phyloP scores from a whole-genome alignment of 2,329 filamentous ascomycete species.

The Cytospora piceae region DNA sequence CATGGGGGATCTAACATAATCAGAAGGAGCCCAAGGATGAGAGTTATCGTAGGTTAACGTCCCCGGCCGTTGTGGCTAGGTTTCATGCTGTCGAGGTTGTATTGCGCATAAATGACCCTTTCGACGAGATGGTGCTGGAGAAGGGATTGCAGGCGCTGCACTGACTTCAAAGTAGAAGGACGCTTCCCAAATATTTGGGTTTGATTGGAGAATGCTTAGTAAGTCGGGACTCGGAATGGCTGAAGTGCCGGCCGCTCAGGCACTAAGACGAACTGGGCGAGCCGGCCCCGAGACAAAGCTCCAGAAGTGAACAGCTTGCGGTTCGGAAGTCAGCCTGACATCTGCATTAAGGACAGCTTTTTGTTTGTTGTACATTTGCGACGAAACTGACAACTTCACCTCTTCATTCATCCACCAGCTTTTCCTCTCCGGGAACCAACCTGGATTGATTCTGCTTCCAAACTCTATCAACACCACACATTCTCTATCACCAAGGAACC shows the following conservation, averaged over 20 bases:
- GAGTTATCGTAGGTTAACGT: background rate
- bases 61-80: background rate
- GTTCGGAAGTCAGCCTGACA: conserved; percentile 17
- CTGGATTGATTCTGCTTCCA: background rate
- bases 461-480: background rate
- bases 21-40: background rate
- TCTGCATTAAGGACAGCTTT: conserved; percentile 22
- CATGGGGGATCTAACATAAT: background rate
- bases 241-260: background rate
- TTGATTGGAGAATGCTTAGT: background rate
- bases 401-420: background rate
- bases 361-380: conserved; percentile 15
- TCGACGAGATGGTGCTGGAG: background rate
- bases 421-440: background rate
- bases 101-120: background rate
- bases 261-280: conserved; percentile 8
- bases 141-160: too few relatives aligned
- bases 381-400: background rate
- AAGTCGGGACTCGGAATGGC: background rate
- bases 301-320: conserved; percentile 31
- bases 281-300: conserved; percentile 15
- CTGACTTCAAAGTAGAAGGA: too few relatives aligned
- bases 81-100: background rate
- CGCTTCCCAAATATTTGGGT: too few relatives aligned
- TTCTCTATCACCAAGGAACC: too few relatives aligned